Percentiles rank a stretch among this genome's conserved stretches.
phyloP scores from a whole-genome alignment of 2,329 filamentous ascomycete species.

The Aspergillus fructus region DNA sequence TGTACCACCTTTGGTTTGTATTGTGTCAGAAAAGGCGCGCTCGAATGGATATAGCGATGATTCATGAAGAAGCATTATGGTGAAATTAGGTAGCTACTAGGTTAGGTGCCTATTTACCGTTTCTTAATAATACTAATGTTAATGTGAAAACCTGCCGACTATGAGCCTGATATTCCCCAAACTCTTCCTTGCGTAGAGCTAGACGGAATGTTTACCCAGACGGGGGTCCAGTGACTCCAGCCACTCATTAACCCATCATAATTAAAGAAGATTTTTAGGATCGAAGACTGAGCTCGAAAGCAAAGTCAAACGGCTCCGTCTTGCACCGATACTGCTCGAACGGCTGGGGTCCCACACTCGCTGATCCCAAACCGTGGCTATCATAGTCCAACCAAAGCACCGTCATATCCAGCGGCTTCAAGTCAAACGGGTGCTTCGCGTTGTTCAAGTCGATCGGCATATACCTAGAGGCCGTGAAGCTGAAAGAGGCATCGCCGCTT shows the following conservation, averaged over 20 bases:
- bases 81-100: constrained; percentile 3
- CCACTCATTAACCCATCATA: not conserved
- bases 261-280: not conserved
- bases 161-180: not conserved
- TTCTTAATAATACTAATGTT: constrained; percentile 15
- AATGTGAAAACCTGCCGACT: constrained; percentile 7
- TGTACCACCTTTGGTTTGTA: constrained; percentile 5
- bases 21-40: not conserved
- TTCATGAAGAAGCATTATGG: constrained; percentile 10
- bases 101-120: not conserved
- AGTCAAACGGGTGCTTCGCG: constrained; percentile 64
- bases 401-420: constrained; percentile 38
- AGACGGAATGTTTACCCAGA: not conserved
- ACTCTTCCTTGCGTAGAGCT: not conserved
- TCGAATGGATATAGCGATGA: constrained; percentile 15
- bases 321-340: constrained; percentile 4
- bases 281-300: constrained; percentile 3
- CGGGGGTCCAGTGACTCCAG: not conserved
- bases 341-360: constrained; percentile 3
- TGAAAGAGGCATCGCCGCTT: constrained; percentile 39
- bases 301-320: constrained; percentile 5
- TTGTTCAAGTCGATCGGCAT: constrained; percentile 53
- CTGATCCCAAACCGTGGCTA: constrained; percentile 33
- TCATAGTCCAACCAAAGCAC: constrained; percentile 31
- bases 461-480: constrained; percentile 59